Percentiles rank a stretch among this genome's conserved stretches.
Evolutionary conservation across 1,139 yeast species (phyloP).

Genomic region (Geotrichum aggregatum): DNA sequence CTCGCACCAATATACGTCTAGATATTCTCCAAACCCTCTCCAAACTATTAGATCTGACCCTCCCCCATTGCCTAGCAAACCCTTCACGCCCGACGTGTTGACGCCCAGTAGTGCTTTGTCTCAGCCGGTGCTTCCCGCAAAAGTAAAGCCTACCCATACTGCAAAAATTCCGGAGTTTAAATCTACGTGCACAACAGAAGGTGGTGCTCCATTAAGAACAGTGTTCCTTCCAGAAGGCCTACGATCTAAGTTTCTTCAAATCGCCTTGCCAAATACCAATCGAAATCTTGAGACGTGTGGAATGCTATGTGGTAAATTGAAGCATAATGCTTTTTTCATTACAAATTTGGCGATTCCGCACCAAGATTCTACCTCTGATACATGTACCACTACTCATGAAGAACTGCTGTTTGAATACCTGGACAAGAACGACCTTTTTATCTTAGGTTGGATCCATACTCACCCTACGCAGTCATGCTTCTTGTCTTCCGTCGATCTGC

Average conservation of each 20-base stretch:
- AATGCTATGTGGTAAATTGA: conserved; percentile 54
- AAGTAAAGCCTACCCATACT: conserved; percentile 22
- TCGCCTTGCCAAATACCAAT: conserved; percentile 48
- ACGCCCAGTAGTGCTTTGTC: conserved; percentile 10
- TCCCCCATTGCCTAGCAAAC: conserved; percentile 22
- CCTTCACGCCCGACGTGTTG: conserved; percentile 13
- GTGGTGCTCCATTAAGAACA: conserved; percentile 50
- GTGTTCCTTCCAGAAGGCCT: conserved; percentile 47
- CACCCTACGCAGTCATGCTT: conserved; percentile 66
- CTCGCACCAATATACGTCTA: conserved; percentile 11
- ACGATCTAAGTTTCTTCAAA: conserved; percentile 41
- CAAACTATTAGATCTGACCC: conserved; percentile 7
- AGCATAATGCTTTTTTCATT: conserved; percentile 55
- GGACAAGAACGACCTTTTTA: conserved; percentile 51
- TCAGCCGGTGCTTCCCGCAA: conserved; percentile 22
- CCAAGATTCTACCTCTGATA: conserved; percentile 55
- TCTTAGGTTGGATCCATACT: conserved; percentile 66
- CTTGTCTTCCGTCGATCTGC: conserved; percentile 56
- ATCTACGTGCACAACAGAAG: conserved; percentile 46
- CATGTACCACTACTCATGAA: conserved; percentile 56
- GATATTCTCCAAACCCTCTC: conserved; percentile 1
- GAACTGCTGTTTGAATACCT: conserved; percentile 51
- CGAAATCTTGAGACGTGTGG: conserved; percentile 60
- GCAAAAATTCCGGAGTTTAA: conserved; percentile 37
- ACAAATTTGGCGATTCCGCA: conserved; percentile 57